phyloP scores from a whole-genome alignment of 306 rosid species.

The Acacia melanoxylon region DNA sequence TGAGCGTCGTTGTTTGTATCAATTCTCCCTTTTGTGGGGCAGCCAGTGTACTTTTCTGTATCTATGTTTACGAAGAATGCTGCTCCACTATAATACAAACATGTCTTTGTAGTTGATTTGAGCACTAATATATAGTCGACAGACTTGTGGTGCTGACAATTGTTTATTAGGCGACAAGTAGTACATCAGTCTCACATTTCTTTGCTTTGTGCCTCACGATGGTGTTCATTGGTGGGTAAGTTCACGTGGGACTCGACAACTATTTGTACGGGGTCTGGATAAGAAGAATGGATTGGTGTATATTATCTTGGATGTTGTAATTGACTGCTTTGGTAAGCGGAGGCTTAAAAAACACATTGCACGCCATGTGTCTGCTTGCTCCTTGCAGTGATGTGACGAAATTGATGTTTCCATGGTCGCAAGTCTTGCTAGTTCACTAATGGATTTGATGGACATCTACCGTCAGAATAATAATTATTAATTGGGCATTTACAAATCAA shows the following conservation, averaged over 20 bases:
- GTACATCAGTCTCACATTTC: constrained; percentile 1
- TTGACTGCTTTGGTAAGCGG: constrained; percentile 10
- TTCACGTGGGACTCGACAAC: constrained; percentile 1
- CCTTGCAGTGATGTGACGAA: not conserved
- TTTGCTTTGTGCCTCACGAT: constrained; percentile 11
- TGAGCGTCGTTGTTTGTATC: not conserved
- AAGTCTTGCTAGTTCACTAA: not conserved
- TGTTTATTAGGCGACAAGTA: constrained; percentile 25
- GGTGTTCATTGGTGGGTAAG: not conserved
- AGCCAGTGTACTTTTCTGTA: constrained; percentile 23
- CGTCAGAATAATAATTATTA: not conserved
- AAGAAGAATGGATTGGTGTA: constrained; percentile 25
- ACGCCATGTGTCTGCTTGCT: not conserved
- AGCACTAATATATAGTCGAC: constrained; percentile 19
- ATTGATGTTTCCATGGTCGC: not conserved
- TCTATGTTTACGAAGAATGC: constrained; percentile 26
- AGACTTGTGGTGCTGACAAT: constrained; percentile 28
- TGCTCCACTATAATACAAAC: constrained; percentile 12
- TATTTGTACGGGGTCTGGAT: not conserved
- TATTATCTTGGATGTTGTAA: constrained; percentile 27
- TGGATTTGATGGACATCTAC: not conserved
- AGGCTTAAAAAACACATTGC: constrained; percentile 1
- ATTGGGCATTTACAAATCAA: not conserved
- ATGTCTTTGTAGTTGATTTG: constrained; percentile 23
- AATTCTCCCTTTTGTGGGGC: constrained; percentile 29